These are phyloP conservation scores for Alternaria alternata DNA, from an alignment of 2,329 filamentous ascomycete genomes.

Conservation along the genomic window DNA sequence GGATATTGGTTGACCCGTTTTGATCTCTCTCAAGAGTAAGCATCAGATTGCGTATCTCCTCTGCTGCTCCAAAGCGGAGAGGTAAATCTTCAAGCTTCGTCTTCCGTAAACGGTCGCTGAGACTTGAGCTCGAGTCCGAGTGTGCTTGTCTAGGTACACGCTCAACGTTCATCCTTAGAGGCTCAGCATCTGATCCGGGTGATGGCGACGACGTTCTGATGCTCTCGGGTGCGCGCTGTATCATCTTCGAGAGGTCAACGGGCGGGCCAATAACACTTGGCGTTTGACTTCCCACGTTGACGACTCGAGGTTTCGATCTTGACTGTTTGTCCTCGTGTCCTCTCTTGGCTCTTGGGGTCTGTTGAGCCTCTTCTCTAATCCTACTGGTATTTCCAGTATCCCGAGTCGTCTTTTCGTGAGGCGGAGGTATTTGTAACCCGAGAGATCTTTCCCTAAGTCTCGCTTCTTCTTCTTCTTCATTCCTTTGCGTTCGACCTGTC, in stretches of 20 bases:
- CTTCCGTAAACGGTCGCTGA: constrained; percentile 1
- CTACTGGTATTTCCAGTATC: not conserved
- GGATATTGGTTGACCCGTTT: not conserved
- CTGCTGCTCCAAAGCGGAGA: constrained; percentile 2
- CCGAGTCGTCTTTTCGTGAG: not conserved
- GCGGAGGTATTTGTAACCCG: not conserved
- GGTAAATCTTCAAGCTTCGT: constrained; percentile 7
- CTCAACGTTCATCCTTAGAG: not conserved
- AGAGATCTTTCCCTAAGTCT: not conserved
- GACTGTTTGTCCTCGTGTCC: not conserved
- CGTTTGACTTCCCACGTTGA: not conserved
- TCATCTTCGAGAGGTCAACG: constrained; percentile 1
- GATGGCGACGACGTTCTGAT: not conserved
- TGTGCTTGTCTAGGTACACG: not conserved
- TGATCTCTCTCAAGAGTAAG: constrained; percentile 1
- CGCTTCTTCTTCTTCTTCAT: not conserved
- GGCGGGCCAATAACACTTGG: not conserved
- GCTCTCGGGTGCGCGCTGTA: not conserved
- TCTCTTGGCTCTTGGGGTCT: not conserved
- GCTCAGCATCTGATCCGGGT: not conserved
- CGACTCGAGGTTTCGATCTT: not conserved
- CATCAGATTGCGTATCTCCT: constrained; percentile 9
- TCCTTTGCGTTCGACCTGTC: not conserved
- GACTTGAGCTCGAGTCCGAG: constrained; percentile 4
- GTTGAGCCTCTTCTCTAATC: not conserved